These are phyloP conservation scores for Kwoniella botswanensis DNA, from an alignment of 768 basidiomycete genomes.

Conservation along the genomic window DNA sequence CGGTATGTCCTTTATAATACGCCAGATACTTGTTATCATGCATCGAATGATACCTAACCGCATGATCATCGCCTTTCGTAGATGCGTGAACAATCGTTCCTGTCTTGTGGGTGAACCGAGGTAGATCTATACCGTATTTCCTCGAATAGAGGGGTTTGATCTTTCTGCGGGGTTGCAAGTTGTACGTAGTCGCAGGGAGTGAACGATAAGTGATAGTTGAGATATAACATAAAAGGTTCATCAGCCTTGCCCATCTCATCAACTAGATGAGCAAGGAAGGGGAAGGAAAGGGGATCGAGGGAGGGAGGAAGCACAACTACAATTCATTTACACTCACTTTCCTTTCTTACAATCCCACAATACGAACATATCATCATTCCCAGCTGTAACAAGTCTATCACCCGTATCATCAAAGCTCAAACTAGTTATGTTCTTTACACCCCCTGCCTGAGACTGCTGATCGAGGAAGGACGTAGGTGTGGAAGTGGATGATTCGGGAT, in stretches of 20 bases:
- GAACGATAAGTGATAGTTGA: no score
- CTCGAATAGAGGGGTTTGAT: conserved; percentile 83
- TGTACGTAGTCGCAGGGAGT: no score
- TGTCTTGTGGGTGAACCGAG: conserved; percentile 91
- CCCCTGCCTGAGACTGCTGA: not conserved
- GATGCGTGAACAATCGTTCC: conserved; percentile 85
- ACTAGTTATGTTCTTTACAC: conserved; percentile 66
- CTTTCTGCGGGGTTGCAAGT: conserved; percentile 59
- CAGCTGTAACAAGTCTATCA: conserved; percentile 81
- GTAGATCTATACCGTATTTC: conserved; percentile 95
- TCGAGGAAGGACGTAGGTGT: not conserved
- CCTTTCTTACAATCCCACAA: conserved; percentile 87
- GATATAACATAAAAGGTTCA: no score
- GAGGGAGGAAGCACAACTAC: conserved; percentile 11
- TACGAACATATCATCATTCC: conserved; percentile 89
- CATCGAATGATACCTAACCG: conserved; percentile 88
- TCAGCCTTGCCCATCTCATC: no score
- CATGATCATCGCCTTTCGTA: conserved; percentile 88
- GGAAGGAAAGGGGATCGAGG: not conserved
- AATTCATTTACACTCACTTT: conserved; percentile 70
- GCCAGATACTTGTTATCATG: conserved; percentile 96
- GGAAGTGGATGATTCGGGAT: conserved; percentile 14
- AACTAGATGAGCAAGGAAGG: not conserved
- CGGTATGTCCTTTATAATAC: conserved; percentile 95
- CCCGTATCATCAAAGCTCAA: conserved; percentile 91